phyloP scores from a whole-genome alignment of 2,329 filamentous ascomycete genomes.

The Sclerotinia sclerotiorum region DNA sequence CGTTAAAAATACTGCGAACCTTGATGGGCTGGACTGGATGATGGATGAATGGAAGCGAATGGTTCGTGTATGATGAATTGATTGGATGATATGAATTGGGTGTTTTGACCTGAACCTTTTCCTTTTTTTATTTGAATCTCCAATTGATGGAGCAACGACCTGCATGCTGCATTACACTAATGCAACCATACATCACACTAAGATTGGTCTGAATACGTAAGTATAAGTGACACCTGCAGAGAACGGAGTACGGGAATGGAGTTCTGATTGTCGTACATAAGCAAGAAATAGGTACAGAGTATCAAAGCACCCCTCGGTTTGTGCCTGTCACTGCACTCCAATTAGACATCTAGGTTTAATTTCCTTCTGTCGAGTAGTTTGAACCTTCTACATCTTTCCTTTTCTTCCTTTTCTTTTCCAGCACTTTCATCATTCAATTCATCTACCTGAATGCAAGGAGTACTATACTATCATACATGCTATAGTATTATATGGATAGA shows the following conservation, averaged over 20 bases:
- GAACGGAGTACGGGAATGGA: not conserved
- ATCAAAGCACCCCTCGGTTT: slow-evolving; percentile 10
- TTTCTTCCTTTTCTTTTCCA: not conserved
- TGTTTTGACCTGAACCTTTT: not conserved
- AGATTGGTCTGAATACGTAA: not conserved
- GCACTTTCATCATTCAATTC: not conserved
- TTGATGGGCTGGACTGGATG: not conserved
- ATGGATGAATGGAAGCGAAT: not conserved
- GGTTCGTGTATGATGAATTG: not conserved
- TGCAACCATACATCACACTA: not conserved
- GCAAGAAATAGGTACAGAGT: not conserved
- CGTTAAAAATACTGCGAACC: not conserved
- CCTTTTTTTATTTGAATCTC: not conserved
- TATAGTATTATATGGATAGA: not conserved
- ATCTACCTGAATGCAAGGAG: too few species aligned
- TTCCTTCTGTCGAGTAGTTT: not conserved
- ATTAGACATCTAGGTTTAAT: not conserved
- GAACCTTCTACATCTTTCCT: not conserved
- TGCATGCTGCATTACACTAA: not conserved
- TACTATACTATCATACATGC: too few species aligned
- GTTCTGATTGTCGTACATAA: not conserved
- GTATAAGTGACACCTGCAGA: not conserved
- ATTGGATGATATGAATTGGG: not conserved
- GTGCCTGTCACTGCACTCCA: not conserved
- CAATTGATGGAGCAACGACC: not conserved